Evolutionary conservation across 345 rosid species (phyloP), one percentile per base, ranked within the genome.

Genomic region (Leavenworthia alabamica): DNA sequence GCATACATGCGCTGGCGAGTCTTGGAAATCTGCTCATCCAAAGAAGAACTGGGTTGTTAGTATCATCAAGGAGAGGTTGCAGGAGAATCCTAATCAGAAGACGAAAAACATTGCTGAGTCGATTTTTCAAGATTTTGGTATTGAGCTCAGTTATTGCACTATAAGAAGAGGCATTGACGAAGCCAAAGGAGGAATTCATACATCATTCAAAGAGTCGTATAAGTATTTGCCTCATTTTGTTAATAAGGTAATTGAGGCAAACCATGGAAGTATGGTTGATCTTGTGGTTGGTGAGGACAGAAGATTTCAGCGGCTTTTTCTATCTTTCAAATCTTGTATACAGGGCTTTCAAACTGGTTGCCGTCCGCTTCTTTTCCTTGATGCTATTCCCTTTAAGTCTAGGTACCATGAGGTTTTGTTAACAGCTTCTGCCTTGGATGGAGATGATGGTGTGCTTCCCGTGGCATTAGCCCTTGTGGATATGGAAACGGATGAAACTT

Each of bases 131-230:
- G 98, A 92, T 65, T 89, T 86, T 69, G 98, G 98, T 60, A 59
- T 92, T 70, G 76, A 77, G 62, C 75, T 89, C 65, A 86, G 84
- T 60, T 89, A 92, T 53, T 62, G 86, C 17, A 88, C 90, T 73
- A 90, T 86, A 33, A 76, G 96, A 84, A 90, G 93, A 64, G 93
- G 89, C 62, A 79, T 88, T 32, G 93, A 85, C 66, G 90, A 82
- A 72, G 98, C 98, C 26, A 81, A 82, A 66, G 81, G 79, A 71
- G 95, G 85, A 56, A 86, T 92, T 55, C 89, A 78, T 65, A 88
- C 96, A 66, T 86, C 93, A 1, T 76, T 86, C 75, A 79, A 81
- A 75, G 87, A 85, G 65, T 79, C 92, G 1, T 90, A 90, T 63
- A 61, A 64, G 51, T 82, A 65, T 71, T 72, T 90, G 65, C 91